Percentiles rank a stretch among this genome's conserved stretches.
phyloP scores from a whole-genome alignment of 106 monocot species.

The Allium sativum region DNA sequence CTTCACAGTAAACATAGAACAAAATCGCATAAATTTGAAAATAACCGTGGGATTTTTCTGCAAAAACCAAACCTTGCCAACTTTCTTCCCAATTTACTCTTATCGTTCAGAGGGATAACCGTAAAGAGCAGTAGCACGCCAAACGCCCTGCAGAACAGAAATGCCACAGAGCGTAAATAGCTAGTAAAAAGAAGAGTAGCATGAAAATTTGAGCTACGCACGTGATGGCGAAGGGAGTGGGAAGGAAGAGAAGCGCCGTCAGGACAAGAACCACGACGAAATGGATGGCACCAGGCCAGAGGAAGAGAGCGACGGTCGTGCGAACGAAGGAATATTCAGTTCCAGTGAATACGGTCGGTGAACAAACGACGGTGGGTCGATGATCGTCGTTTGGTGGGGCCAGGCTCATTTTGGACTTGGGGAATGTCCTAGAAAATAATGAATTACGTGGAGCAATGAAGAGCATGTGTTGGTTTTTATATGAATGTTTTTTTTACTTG shows the following conservation, averaged over 20 bases:
- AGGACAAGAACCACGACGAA: conserved; percentile 43
- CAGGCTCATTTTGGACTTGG: no score
- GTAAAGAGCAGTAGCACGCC: conserved; percentile 38
- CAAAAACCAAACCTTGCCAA: conserved; percentile 31
- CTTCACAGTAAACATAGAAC: no score
- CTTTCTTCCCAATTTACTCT: no score
- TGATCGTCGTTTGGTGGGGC: no score
- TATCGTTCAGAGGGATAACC: conserved; percentile 36
- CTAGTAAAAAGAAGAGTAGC: background rate
- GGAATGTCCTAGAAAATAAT: no score
- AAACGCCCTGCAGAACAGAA: conserved; percentile 26
- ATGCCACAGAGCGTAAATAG: background rate
- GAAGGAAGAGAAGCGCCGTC: conserved; percentile 43
- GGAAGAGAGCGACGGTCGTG: conserved; percentile 38
- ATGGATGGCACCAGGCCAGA: conserved; percentile 75
- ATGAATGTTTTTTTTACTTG: no score
- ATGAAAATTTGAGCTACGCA: no score
- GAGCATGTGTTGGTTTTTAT: no score
- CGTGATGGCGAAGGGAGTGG: conserved; percentile 34
- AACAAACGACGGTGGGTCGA: no score
- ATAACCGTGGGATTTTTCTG: no score
- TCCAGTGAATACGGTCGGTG: conserved; percentile 21
- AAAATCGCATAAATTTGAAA: no score
- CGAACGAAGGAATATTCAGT: conserved; percentile 33
- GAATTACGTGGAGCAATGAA: no score